Evolutionary conservation across 257 asterid species (phyloP).

Genomic region (Rhazya stricta): DNA sequence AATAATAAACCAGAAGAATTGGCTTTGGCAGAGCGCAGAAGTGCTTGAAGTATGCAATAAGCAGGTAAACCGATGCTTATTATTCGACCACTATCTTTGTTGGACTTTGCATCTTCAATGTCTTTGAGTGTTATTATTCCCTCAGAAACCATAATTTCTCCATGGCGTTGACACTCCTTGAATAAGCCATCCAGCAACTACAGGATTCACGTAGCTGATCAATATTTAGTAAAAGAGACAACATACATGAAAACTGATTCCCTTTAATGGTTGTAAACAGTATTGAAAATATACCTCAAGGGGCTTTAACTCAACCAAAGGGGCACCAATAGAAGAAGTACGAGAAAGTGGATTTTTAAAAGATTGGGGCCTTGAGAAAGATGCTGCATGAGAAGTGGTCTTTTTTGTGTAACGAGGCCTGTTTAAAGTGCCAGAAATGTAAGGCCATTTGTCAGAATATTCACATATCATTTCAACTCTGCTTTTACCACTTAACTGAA

Average conservation of each 20-base stretch:
- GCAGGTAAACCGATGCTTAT: conserved; percentile 80
- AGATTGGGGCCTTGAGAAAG: conserved; percentile 54
- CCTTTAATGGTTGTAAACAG: neutral
- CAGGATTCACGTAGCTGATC: conserved; percentile 18
- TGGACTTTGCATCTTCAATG: conserved; percentile 67
- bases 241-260: neutral
- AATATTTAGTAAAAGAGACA: conserved; percentile 9
- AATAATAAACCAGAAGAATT: conserved; percentile 57
- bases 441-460: neutral
- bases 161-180: conserved; percentile 52
- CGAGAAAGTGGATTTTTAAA: conserved; percentile 48
- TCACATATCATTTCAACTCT: neutral
- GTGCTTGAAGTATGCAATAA: conserved; percentile 66
- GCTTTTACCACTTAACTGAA: neutral
- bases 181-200: conserved; percentile 66
- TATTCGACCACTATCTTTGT: conserved; percentile 43
- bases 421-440: conserved; percentile 19
- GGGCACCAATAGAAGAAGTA: conserved; percentile 35
- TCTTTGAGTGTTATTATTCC: conserved; percentile 67
- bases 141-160: conserved; percentile 57
- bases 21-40: conserved; percentile 67
- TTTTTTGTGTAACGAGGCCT: conserved; percentile 67
- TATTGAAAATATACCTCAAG: conserved; percentile 51
- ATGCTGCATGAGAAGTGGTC: conserved; percentile 34
- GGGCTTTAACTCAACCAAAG: conserved; percentile 76